Evolutionary conservation across 805 yeast genomes (phyloP).

Genomic region (Wickerhamomyces bisporus): DNA sequence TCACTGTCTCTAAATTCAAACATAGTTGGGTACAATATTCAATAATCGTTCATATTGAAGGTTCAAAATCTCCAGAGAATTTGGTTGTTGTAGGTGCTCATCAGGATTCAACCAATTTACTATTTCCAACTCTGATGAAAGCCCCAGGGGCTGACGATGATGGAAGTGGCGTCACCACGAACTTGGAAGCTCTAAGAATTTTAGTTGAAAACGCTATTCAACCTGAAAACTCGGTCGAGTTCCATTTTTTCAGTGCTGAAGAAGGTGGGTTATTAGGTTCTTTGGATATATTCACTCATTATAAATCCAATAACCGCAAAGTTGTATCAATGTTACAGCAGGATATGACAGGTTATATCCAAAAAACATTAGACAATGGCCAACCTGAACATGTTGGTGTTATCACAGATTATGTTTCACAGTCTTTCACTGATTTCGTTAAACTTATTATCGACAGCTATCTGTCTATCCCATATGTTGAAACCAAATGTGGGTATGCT

Average conservation of each 20-base stretch:
- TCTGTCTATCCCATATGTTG: conserved; percentile 63
- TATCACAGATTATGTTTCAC: conserved; percentile 32
- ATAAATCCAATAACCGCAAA: conserved; percentile 37
- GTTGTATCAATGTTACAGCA: conserved; percentile 88
- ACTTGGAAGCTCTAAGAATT: conserved; percentile 68
- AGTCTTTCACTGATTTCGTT: conserved; percentile 28
- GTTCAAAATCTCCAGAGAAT: conserved; percentile 33
- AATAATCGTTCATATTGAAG: conserved; percentile 60
- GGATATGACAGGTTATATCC: conserved; percentile 55
- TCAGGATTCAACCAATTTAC: conserved; percentile 74
- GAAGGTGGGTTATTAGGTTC: conserved; percentile 91
- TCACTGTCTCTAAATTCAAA: conserved; percentile 43
- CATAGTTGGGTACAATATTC: conserved; percentile 83
- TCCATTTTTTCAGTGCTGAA: conserved; percentile 94
- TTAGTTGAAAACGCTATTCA: conserved; percentile 38
- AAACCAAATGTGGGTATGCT: conserved; percentile 83
- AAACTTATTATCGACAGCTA: conserved; percentile 57
- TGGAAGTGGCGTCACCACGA: conserved; percentile 82
- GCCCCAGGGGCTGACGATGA: conserved; percentile 98
- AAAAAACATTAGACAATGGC: conserved; percentile 30
- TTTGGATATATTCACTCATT: conserved; percentile 62
- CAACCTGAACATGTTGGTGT: conserved; percentile 69
- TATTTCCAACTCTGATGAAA: conserved; percentile 59
- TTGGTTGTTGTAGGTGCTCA: conserved; percentile 82
- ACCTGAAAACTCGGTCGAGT: conserved; percentile 75